Evolutionary conservation across 2,329 filamentous ascomycete genomes (phyloP).

Genomic region (Ceratocystiopsis sp.): DNA sequence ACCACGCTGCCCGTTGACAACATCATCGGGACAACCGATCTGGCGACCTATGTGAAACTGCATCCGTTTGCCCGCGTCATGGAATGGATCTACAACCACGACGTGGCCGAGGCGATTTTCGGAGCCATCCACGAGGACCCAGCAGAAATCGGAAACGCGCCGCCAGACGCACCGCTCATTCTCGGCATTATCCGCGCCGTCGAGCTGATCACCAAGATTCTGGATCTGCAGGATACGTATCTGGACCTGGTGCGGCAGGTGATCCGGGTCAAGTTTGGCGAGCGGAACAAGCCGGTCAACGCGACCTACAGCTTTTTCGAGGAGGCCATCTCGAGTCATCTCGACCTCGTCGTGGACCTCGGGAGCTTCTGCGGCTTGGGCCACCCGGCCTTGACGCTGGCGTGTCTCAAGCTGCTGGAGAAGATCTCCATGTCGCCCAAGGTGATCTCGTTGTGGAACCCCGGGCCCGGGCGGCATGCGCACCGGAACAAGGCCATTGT

Average conservation of each 20-base stretch:
- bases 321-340: conserved; percentile 69
- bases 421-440: conserved; percentile 73
- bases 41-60: conserved; percentile 65
- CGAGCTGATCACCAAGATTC: conserved; percentile 63
- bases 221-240: conserved; percentile 83
- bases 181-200: conserved; percentile 64
- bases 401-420: conserved; percentile 66
- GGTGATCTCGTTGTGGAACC: conserved; percentile 52
- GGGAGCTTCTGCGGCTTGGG: conserved; percentile 76
- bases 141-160: conserved; percentile 51
- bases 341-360: conserved; percentile 64
- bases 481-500: conserved; percentile 74
- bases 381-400: conserved; percentile 63
- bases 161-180: conserved; percentile 66
- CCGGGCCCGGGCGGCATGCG: conserved; percentile 41
- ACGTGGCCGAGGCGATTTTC: conserved; percentile 66
- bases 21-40: conserved; percentile 54
- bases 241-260: conserved; percentile 72
- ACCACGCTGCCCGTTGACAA: conserved; percentile 59
- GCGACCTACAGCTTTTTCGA: conserved; percentile 77
- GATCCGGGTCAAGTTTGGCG: conserved; percentile 47
- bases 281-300: conserved; percentile 44
- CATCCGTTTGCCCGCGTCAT: conserved; percentile 91
- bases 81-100: conserved; percentile 96
- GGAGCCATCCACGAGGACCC: conserved; percentile 61